Conservation (phyloP, 805 yeast species). For the Yamadazyma endophytica region DNA sequence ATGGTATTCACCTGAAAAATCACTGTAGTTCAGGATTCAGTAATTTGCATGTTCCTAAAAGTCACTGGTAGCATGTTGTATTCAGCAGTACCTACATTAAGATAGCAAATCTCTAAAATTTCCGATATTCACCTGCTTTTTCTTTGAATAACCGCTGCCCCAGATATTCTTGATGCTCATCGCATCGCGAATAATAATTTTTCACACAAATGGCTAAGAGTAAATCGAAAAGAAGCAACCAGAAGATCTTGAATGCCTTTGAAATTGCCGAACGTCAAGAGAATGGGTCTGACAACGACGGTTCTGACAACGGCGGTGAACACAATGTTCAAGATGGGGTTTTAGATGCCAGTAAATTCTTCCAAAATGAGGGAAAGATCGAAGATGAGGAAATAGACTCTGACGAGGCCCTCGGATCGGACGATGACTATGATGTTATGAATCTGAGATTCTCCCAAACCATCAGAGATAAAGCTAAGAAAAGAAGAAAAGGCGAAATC, state of each 20-base stretch:
- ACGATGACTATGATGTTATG: slow-evolving; percentile 60
- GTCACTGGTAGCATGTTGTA: too few relatives aligned
- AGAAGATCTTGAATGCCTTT: slow-evolving; percentile 40
- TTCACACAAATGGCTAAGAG: slow-evolving; percentile 18
- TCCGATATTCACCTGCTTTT: too few relatives aligned
- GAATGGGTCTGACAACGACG: slow-evolving; percentile 13
- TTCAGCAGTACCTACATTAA: too few relatives aligned
- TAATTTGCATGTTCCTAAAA: too few relatives aligned
- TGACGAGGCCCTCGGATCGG: slow-evolving; percentile 86
- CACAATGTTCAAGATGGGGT: slow-evolving; percentile 31
- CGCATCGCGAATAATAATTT: slow-evolving; percentile 9
- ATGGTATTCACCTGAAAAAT: too few relatives aligned
- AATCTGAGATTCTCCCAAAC: slow-evolving; percentile 68
- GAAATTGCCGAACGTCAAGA: slow-evolving; percentile 41
- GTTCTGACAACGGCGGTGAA: slow-evolving; percentile 19
- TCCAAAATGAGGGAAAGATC: slow-evolving; percentile 28
- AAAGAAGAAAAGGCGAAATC: slow-evolving; percentile 25
- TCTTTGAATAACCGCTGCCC: too few relatives aligned
- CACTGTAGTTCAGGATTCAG: too few relatives aligned
- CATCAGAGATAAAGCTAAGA: slow-evolving; percentile 51
- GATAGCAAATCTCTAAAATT: too few relatives aligned
- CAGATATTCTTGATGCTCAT: too few relatives aligned
- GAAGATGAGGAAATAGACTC: slow-evolving; percentile 73
- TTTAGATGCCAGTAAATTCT: slow-evolving; percentile 36
- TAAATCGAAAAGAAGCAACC: slow-evolving; percentile 24